These are phyloP conservation scores for Myxozyma nipponensis DNA, from an alignment of 805 yeast species.

Conservation along the genomic window DNA sequence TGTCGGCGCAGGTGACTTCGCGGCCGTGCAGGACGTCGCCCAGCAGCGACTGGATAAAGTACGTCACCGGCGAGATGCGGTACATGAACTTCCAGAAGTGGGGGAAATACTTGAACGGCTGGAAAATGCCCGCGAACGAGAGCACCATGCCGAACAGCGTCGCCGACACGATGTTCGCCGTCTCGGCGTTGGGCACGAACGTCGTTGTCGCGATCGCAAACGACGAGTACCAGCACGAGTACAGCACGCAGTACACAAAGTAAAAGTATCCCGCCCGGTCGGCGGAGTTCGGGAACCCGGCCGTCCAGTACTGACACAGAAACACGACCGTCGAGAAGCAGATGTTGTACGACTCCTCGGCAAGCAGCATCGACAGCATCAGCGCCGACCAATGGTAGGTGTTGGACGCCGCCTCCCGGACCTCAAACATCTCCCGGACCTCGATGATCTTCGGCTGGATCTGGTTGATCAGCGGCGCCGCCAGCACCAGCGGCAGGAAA, in stretches of 20 bases:
- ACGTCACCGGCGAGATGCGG: slow-evolving; percentile 65
- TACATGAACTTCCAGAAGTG: slow-evolving; percentile 84
- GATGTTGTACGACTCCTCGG: slow-evolving; percentile 59
- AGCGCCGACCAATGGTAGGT: slow-evolving; percentile 57
- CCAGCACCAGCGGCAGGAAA: slow-evolving; percentile 51
- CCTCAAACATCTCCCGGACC: slow-evolving; percentile 63
- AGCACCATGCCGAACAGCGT: slow-evolving; percentile 55
- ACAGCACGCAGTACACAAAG: slow-evolving; percentile 48
- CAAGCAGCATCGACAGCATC: slow-evolving; percentile 49
- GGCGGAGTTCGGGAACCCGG: slow-evolving; percentile 43
- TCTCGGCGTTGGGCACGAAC: slow-evolving; percentile 59
- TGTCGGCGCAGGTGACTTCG: slow-evolving; percentile 46
- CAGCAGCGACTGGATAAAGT: slow-evolving; percentile 57
- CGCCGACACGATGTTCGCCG: slow-evolving; percentile 60
- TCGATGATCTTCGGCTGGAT: slow-evolving; percentile 55
- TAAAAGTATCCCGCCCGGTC: slow-evolving; percentile 39
- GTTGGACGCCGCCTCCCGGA: slow-evolving; percentile 64
- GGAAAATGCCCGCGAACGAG: slow-evolving; percentile 67
- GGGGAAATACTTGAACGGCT: slow-evolving; percentile 56
- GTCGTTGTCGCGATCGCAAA: slow-evolving; percentile 55
- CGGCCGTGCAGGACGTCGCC: slow-evolving; percentile 48
- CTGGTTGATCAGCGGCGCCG: slow-evolving; percentile 54
- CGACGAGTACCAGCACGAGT: slow-evolving; percentile 49
- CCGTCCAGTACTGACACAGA: slow-evolving; percentile 51
- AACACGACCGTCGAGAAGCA: slow-evolving; percentile 50